Conservation (phyloP, 495 filamentous ascomycete genomes). For the Penicillium chermesinum region DNA sequence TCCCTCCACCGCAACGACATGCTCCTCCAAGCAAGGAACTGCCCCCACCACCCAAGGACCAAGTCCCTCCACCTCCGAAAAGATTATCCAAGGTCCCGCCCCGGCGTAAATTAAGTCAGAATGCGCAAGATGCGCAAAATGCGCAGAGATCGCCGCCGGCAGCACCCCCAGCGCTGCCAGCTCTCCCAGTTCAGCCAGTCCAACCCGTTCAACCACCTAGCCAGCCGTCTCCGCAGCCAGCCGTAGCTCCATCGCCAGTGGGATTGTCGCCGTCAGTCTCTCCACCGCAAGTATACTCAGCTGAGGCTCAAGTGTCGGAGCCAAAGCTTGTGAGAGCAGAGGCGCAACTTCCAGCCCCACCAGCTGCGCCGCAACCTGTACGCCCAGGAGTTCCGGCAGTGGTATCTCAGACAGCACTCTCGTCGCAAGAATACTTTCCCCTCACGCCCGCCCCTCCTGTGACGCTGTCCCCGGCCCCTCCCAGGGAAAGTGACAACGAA, state of each 20-base stretch:
- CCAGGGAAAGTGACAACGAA: constrained; percentile 8
- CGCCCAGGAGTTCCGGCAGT: constrained; percentile 3
- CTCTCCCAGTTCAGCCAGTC: not conserved
- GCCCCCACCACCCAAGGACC: constrained; percentile 23
- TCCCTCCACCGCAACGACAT: constrained; percentile 12
- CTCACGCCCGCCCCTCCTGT: constrained; percentile 1
- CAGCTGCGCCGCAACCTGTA: constrained; percentile 4
- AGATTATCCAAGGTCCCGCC: constrained; percentile 9
- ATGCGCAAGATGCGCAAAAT: not conserved
- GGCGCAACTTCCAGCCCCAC: constrained; percentile 1
- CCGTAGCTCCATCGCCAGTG: constrained; percentile 1
- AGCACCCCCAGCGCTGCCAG: not conserved
- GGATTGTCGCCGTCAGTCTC: constrained; percentile 2
- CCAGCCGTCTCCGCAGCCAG: constrained; percentile 6
- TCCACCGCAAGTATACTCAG: not conserved
- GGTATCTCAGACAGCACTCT: not conserved
- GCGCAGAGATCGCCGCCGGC: not conserved
- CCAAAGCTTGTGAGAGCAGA: not conserved
- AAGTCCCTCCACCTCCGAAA: constrained; percentile 9
- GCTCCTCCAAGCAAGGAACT: constrained; percentile 32
- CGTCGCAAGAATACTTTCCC: not conserved
- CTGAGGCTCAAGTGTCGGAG: not conserved
- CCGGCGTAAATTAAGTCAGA: constrained; percentile 8
- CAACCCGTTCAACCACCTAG: not conserved
- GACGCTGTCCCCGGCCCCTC: constrained; percentile 1